Conservation (phyloP, 345 rosid genomes). For the Xanthoceras sorbifolium region DNA sequence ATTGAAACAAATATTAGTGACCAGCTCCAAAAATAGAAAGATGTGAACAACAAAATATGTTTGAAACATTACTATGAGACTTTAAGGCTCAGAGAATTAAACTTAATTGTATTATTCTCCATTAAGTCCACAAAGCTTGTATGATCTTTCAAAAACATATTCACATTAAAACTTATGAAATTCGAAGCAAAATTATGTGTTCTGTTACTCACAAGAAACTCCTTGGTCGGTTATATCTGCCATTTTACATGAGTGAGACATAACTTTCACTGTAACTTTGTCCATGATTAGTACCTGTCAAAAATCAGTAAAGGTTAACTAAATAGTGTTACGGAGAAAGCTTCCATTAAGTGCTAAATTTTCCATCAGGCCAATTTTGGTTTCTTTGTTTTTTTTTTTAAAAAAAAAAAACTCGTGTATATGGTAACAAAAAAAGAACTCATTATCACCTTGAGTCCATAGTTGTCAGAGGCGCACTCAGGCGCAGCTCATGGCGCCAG, state of each 20-base stretch:
- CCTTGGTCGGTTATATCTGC: slow-evolving; percentile 97
- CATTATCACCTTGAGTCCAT: background rate
- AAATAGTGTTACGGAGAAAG: background rate
- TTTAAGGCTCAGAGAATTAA: background rate
- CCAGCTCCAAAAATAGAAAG: background rate
- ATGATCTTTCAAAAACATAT: background rate
- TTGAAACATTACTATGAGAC: background rate
- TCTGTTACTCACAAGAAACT: slow-evolving; percentile 68
- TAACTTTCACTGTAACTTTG: slow-evolving; percentile 83
- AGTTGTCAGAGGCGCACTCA: too few species aligned
- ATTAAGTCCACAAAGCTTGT: background rate
- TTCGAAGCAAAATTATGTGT: background rate
- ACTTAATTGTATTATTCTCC: background rate
- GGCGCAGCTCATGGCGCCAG: too few species aligned
- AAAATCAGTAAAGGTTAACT: slow-evolving; percentile 11
- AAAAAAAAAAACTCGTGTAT: background rate
- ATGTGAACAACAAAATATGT: background rate
- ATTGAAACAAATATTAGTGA: background rate
- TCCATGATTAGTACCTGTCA: slow-evolving; percentile 88
- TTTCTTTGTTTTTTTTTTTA: too few species aligned
- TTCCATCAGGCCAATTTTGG: too few species aligned
- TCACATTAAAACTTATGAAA: background rate
- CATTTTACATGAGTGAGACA: slow-evolving; percentile 91
- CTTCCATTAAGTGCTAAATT: too few species aligned
- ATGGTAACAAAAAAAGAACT: background rate